Percentiles rank a stretch among this genome's conserved stretches.
Evolutionary conservation across 306 rosid species (phyloP).

Genomic region (Luffa aegyptiaca): DNA sequence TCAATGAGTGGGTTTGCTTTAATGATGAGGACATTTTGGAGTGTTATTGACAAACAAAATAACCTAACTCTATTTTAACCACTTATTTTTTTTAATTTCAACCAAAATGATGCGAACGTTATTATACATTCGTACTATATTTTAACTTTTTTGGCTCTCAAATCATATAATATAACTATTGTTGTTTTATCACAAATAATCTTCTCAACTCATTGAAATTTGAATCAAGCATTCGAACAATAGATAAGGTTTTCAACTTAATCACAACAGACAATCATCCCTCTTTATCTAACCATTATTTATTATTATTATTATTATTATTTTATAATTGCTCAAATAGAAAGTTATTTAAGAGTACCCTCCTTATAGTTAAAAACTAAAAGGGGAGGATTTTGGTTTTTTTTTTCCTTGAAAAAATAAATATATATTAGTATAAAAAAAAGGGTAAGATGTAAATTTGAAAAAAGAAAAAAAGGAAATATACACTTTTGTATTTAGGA

Average conservation of each 20-base stretch:
- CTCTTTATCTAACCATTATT: no score
- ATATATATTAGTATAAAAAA: no score
- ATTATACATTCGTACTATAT: not conserved
- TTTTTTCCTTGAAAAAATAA: no score
- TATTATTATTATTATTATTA: no score
- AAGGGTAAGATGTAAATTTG: no score
- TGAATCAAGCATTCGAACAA: not conserved
- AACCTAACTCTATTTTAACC: not conserved
- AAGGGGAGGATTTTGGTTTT: no score
- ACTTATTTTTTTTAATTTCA: not conserved
- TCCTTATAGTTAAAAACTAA: no score
- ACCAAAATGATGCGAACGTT: not conserved
- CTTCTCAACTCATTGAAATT: not conserved
- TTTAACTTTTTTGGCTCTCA: not conserved
- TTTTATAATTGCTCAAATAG: no score
- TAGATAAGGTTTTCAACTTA: no score
- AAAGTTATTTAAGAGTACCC: not conserved
- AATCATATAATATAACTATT: not conserved
- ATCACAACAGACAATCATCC: not conserved
- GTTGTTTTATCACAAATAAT: not conserved
- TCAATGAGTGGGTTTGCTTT: not conserved
- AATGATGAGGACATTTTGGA: not conserved
- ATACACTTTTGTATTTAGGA: no score
- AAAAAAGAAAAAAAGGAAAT: no score
- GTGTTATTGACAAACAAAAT: not conserved